phyloP scores from a whole-genome alignment of 768 basidiomycete species.

The Termitomyces sp. region DNA sequence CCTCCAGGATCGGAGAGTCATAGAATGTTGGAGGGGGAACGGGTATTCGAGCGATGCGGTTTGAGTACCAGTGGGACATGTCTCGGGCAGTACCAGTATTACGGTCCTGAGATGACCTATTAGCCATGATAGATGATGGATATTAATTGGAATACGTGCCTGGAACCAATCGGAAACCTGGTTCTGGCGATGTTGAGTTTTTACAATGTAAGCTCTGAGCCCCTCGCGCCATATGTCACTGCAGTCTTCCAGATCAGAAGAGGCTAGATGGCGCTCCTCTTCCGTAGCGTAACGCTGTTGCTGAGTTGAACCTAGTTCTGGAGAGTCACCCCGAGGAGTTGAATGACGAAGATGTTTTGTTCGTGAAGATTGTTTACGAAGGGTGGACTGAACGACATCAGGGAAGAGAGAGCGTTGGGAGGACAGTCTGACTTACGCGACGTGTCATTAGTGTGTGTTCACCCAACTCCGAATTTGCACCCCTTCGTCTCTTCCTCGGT shows the following conservation, averaged over 20 bases:
- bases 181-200: conserved; percentile 69
- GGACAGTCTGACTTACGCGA: conserved; percentile 46
- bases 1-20: conserved; percentile 20
- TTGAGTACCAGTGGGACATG: conserved; percentile 56
- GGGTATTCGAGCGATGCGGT: conserved; percentile 44
- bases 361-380: conserved; percentile 41
- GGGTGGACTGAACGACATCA: conserved; percentile 24
- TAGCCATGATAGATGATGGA: background rate
- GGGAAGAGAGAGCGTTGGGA: background rate
- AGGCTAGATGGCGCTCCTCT: conserved; percentile 46
- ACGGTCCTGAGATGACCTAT: conserved; percentile 49
- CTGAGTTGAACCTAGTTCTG: conserved; percentile 21
- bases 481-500: conserved; percentile 49
- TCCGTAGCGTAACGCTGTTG: conserved; percentile 24
- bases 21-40: conserved; percentile 24
- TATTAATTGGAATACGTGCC: conserved; percentile 35
- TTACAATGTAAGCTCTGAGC: conserved; percentile 62
- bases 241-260: conserved; percentile 82
- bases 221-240: conserved; percentile 74
- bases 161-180: conserved; percentile 76
- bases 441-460: conserved; percentile 39
- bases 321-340: conserved; percentile 23
- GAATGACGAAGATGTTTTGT: conserved; percentile 28
- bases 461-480: conserved; percentile 46
- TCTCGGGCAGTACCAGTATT: conserved; percentile 59